Conservation (phyloP, 208 protist genomes). For the Kentomonas sorsogonicus region DNA sequence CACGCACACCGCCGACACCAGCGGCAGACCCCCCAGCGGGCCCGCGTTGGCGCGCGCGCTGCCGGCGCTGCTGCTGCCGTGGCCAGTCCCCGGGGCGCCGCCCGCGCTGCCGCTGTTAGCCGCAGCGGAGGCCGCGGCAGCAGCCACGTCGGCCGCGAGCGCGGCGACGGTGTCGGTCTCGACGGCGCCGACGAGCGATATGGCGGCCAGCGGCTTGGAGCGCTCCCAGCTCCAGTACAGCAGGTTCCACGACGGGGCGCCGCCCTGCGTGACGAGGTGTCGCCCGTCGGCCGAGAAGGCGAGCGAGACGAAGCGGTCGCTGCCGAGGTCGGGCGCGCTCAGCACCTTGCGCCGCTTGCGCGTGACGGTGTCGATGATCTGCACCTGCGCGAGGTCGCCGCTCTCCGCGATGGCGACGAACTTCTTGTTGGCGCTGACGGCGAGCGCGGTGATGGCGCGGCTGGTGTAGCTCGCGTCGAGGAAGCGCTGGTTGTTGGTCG, state of each 20-base stretch:
- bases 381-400: slow-evolving; percentile 57
- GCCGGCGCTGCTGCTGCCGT: neutral
- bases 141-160: neutral
- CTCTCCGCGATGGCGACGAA: slow-evolving; percentile 93
- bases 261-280: slow-evolving; percentile 85
- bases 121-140: neutral
- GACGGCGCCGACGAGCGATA: slow-evolving; percentile 23
- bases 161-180: neutral
- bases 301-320: slow-evolving; percentile 72
- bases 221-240: slow-evolving; percentile 91
- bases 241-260: slow-evolving; percentile 72
- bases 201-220: slow-evolving; percentile 72
- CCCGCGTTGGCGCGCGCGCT: neutral
- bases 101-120: neutral
- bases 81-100: neutral
- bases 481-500: slow-evolving; percentile 79
- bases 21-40: slow-evolving; percentile 6
- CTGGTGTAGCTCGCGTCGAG: slow-evolving; percentile 63
- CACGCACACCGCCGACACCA: slow-evolving; percentile 70
- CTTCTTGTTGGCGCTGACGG: slow-evolving; percentile 90
- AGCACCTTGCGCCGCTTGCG: slow-evolving; percentile 84
- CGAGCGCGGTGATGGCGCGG: slow-evolving; percentile 85
- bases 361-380: slow-evolving; percentile 84
- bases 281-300: slow-evolving; percentile 84
- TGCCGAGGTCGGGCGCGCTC: slow-evolving; percentile 65